phyloP scores from a whole-genome alignment of 2,329 filamentous ascomycete genomes.

The Cladosporium sp. region DNA sequence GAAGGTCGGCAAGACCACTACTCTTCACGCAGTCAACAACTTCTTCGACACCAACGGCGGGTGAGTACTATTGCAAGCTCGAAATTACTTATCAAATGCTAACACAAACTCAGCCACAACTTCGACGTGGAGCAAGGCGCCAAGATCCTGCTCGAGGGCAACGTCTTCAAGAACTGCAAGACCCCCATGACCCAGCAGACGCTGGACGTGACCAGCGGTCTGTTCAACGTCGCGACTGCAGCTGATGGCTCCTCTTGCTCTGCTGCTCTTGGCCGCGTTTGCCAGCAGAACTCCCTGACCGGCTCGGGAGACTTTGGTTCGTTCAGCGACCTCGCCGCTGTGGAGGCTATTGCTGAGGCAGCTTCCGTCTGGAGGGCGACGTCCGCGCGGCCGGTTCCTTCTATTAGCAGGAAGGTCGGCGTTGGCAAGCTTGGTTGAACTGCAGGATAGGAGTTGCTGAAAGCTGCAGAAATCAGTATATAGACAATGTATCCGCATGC shows the following conservation, averaged over 20 bases:
- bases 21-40: conserved; percentile 58
- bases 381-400: conserved; percentile 32
- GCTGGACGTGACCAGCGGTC: conserved; percentile 29
- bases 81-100: background rate
- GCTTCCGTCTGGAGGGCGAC: conserved; percentile 41
- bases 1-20: conserved; percentile 50
- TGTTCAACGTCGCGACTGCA: conserved; percentile 31
- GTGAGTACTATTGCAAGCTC: background rate
- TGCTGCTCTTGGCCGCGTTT: conserved; percentile 41
- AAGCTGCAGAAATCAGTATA: too few species aligned
- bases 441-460: too few species aligned
- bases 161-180: conserved; percentile 52
- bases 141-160: conserved; percentile 51
- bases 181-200: conserved; percentile 32
- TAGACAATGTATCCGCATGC: too few species aligned
- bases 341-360: conserved; percentile 46
- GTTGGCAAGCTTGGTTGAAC: too few species aligned
- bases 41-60: conserved; percentile 51
- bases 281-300: conserved; percentile 41
- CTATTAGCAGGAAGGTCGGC: conserved; percentile 42
- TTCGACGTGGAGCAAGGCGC: conserved; percentile 43
- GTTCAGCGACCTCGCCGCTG: conserved; percentile 39
- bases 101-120: conserved; percentile 41
- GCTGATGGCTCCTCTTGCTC: conserved; percentile 12
- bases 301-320: conserved; percentile 17